phyloP scores from a whole-genome alignment of 768 basidiomycete species.

The Lentinula raphanica region DNA sequence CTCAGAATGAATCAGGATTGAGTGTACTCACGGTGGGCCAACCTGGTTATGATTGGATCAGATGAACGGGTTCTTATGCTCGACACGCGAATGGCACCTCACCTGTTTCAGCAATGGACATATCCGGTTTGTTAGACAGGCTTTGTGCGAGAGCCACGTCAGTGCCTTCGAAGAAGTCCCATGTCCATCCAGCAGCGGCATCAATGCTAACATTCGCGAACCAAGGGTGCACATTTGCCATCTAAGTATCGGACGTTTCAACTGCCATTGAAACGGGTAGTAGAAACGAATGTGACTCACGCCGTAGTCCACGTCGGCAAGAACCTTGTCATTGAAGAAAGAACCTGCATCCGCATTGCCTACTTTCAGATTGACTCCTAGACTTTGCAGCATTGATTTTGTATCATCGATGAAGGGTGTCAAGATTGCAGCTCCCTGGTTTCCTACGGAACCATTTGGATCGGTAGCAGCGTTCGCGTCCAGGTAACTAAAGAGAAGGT shows the following conservation, averaged over 20 bases:
- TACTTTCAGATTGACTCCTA: slow-evolving; percentile 59
- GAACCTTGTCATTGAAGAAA: slow-evolving; percentile 70
- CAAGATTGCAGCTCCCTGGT: slow-evolving; percentile 58
- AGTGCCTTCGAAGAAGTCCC: slow-evolving; percentile 62
- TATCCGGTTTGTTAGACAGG: slow-evolving; percentile 63
- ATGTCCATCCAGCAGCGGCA: slow-evolving; percentile 76
- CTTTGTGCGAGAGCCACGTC: slow-evolving; percentile 50
- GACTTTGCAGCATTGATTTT: slow-evolving; percentile 44
- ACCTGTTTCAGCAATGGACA: slow-evolving; percentile 89
- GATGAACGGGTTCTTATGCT: too few relatives aligned
- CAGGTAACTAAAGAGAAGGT: slow-evolving; percentile 48
- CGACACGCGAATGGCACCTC: too few relatives aligned
- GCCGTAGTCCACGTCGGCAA: slow-evolving; percentile 63
- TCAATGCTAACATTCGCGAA: slow-evolving; percentile 73
- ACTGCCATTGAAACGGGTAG: neutral
- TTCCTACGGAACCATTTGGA: slow-evolving; percentile 54
- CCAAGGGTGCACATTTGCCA: slow-evolving; percentile 93
- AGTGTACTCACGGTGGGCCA: slow-evolving; percentile 72
- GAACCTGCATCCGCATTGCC: slow-evolving; percentile 85
- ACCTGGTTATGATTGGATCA: slow-evolving; percentile 27
- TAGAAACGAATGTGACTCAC: slow-evolving; percentile 32
- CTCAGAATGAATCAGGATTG: neutral
- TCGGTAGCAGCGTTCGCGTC: slow-evolving; percentile 41
- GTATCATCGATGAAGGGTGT: slow-evolving; percentile 66
- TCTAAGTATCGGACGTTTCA: slow-evolving; percentile 13